These are phyloP conservation scores for Lachancea waltii DNA, from an alignment of 805 yeast genomes.

Conservation along the genomic window DNA sequence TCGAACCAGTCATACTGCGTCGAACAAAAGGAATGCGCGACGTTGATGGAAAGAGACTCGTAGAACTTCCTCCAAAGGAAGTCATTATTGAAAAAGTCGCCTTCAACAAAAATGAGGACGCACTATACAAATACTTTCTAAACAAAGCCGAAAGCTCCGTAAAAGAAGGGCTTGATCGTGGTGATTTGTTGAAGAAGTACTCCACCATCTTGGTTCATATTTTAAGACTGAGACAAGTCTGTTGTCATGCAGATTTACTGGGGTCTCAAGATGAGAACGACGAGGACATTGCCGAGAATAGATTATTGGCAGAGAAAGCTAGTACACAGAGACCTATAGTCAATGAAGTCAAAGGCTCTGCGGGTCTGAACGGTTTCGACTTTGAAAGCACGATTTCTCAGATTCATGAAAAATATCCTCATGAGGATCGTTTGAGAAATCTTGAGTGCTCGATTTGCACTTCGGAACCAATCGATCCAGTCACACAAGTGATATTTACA, in stretches of 20 bases:
- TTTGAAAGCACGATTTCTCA: conserved; percentile 3
- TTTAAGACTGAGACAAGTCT: conserved; percentile 75
- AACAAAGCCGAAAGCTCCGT: conserved; percentile 60
- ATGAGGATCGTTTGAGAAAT: conserved; percentile 31
- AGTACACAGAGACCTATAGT: conserved; percentile 1
- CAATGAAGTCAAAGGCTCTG: conserved; percentile 1
- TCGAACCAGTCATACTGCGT: conserved; percentile 76
- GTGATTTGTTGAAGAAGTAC: conserved; percentile 64
- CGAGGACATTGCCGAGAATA: conserved; percentile 31
- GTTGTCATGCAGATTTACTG: conserved; percentile 75
- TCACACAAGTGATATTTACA: conserved; percentile 51
- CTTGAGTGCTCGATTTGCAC: conserved; percentile 85
- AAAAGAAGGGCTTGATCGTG: conserved; percentile 51
- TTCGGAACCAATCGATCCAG: conserved; percentile 49
- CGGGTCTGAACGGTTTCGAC: conserved; percentile 8
- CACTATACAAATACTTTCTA: conserved; percentile 62
- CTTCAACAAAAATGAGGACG: conserved; percentile 59
- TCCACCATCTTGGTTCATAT: conserved; percentile 79
- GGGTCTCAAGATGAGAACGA: conserved; percentile 46
- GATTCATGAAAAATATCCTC: conserved; percentile 25
- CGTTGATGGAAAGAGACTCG: conserved; percentile 63
- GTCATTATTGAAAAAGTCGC: conserved; percentile 60
- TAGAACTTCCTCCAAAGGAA: conserved; percentile 69
- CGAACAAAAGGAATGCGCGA: conserved; percentile 83
- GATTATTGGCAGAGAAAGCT: conserved; percentile 5